Base-by-base conservation (phyloP, 805 yeast genomes). In the Crinitomyces ghanaensis region DNA sequence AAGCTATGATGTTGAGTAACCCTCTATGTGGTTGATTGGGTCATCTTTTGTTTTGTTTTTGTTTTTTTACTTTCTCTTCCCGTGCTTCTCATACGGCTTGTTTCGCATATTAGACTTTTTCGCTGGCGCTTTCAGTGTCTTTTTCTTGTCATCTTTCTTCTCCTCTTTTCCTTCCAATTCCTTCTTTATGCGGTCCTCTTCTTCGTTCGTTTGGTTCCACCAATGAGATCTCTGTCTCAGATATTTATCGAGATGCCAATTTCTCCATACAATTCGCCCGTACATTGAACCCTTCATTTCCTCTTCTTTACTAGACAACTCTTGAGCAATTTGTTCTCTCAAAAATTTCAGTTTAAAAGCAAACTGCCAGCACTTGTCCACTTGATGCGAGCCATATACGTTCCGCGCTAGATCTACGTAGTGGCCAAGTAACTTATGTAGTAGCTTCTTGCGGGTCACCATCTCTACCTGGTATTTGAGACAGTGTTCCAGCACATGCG, bases 221-320 rank as follows among this genome's bases (percentile, higher is more conserved):
- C 97, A 88, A 49, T 85, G 95, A 49, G 64, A 71, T 53, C 76
- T 70, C 56, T 76, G 75, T 51, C 93, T 67, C 7, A 62, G 51
- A 48, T 74, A 88, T 46, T 76, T 58, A 53, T 91, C 97, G 77
- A 88, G 68, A 19, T 70, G 60, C 96, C 96, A 91, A 54, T 88
- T 88, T 53, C 78, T 82, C 97, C 96, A 91, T 2, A 91, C 97
- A 46, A 74, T 68, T 51, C 77, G 72, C 22, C 98, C 98, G 50
- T 88, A 91, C 8, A 64, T 70, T 50, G 94, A 81, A 40, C 77
- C 83, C 60, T 91, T 85, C 28, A 91, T 79, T 40, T 67, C 65
- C 24, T 72, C 77, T 25, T 76, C 68, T 27, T 75, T 68, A 12
- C 62, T 66, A 8, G 42, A 37, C 39, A 88, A 59, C 38, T 75